Base-by-base conservation (phyloP, 495 filamentous ascomycete genomes). In the Aspergillus carlsbadensis region DNA sequence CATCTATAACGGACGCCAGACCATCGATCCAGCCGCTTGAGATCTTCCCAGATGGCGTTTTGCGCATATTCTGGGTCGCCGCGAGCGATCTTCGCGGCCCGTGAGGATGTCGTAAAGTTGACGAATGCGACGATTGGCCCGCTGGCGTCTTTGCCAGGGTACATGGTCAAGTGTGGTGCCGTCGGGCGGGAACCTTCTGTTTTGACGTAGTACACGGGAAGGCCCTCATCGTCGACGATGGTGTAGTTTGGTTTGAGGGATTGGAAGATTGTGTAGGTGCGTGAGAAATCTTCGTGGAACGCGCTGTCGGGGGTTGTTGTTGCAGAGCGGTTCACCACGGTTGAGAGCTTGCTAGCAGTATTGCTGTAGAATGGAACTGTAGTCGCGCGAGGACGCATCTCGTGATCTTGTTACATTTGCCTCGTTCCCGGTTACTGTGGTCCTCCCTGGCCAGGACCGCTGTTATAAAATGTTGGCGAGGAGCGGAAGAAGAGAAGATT, bases 41-140 rank as follows among this genome's bases (percentile, higher is more conserved):
- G 26, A 10, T 48, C 44, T 15, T 48, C 44, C 44, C 44, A 48
- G 44, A 48, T 48, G 22, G 44, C 44, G 24, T 33, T 48, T 10
- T 48, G 22, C 8, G 44, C 44, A 22, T 48, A n/a, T 0, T n/a
- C n/a, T 6, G 22, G 44, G 11, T 33, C 26, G 26, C 44, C 44
- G 7, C 44, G 44, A 10, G 24, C 44, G 14, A 48, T n/a, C 8
- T 33, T 48, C 22, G 26, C 44, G 5, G 24, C 10, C 8, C 26
- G 26, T 8, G 26, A 3, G 0, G 13, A n/a, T n/a, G 14, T 14
- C 44, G 17, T 48, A n/a, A n/a, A 48, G 5, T 33, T 13, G 14
- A 18, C 44, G 17, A 48, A 48, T 14, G 22, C 44, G 4, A 48
- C 26, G 8, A 33, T 7, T 0, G 44, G 44, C 1, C 44, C 44